Evolutionary conservation across 2,329 filamentous ascomycete genomes (phyloP).

Genomic region (Dactylellina parvicollis): DNA sequence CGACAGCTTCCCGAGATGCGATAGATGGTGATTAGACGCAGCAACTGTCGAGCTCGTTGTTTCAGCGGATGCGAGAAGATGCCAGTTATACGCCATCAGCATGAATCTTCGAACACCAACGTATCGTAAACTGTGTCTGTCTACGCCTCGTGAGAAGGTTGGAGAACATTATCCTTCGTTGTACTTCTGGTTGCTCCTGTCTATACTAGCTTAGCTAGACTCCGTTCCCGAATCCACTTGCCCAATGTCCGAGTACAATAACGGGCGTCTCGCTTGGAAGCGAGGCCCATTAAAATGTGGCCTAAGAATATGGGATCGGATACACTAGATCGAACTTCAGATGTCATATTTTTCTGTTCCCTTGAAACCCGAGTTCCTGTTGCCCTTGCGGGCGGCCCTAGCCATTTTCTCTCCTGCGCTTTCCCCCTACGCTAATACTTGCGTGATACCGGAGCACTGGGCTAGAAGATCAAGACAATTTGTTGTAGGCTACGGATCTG

Average conservation of each 20-base stretch:
- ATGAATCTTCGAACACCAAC: slow-evolving; percentile 13
- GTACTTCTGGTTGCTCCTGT: slow-evolving; percentile 31
- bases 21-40: slow-evolving; percentile 38
- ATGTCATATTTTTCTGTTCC: slow-evolving; percentile 28
- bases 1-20: slow-evolving; percentile 40
- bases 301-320: slow-evolving; percentile 35
- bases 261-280: slow-evolving; percentile 50
- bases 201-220: slow-evolving; percentile 8
- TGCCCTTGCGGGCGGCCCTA: slow-evolving; percentile 32
- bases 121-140: slow-evolving; percentile 7
- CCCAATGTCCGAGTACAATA: slow-evolving; percentile 17
- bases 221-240: slow-evolving; percentile 33
- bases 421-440: slow-evolving; percentile 21
- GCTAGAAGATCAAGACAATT: slow-evolving; percentile 2
- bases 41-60: slow-evolving; percentile 23
- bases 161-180: slow-evolving; percentile 11
- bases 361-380: slow-evolving; percentile 17
- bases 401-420: slow-evolving; percentile 1
- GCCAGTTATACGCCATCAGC: slow-evolving; percentile 27
- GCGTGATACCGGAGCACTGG: slow-evolving; percentile 8
- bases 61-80: slow-evolving; percentile 39
- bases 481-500: slow-evolving; percentile 31
- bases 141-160: slow-evolving; percentile 11
- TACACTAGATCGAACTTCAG: slow-evolving; percentile 36
- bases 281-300: slow-evolving; percentile 45